Percentiles rank a stretch among this genome's conserved stretches.
Evolutionary conservation across 1,139 yeast species (phyloP).

Genomic region (Magnusiomyces starmeri): DNA sequence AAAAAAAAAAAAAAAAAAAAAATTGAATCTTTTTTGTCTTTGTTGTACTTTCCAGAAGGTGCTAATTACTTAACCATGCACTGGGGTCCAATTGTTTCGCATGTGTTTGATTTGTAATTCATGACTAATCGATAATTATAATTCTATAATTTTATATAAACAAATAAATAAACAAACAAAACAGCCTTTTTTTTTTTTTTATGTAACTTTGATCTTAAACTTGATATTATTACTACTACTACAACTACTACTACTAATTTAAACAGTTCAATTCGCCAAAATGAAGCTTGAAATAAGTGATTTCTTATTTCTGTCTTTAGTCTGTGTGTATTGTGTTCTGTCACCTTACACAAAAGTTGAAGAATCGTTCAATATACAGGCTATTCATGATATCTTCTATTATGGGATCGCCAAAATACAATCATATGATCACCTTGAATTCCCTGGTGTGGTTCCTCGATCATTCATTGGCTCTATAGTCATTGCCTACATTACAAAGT

Average conservation of each 20-base stretch:
- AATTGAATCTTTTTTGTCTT: not conserved
- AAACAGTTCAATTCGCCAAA: conserved; percentile 17
- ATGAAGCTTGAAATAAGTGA: conserved; percentile 20
- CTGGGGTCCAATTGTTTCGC: not conserved
- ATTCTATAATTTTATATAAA: no score
- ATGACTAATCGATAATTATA: no score
- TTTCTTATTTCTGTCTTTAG: conserved; percentile 21
- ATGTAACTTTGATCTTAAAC: no score
- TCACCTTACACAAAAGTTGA: conserved; percentile 91
- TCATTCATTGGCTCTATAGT: conserved; percentile 71
- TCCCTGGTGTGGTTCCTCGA: conserved; percentile 88
- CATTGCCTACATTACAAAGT: conserved; percentile 41
- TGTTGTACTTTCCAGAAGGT: not conserved
- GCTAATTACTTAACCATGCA: no score
- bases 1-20: not conserved
- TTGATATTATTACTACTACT: no score
- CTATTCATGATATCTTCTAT: conserved; percentile 70
- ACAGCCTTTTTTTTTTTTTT: not conserved
- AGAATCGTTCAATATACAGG: conserved; percentile 88
- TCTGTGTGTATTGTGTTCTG: conserved; percentile 38
- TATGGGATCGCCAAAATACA: conserved; percentile 45
- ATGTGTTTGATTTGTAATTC: no score
- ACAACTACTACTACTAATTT: no score
- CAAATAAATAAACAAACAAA: no score
- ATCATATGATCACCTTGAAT: conserved; percentile 62